Conservation (phyloP, 306 rosid genomes). For the Prunus padus region DNA sequence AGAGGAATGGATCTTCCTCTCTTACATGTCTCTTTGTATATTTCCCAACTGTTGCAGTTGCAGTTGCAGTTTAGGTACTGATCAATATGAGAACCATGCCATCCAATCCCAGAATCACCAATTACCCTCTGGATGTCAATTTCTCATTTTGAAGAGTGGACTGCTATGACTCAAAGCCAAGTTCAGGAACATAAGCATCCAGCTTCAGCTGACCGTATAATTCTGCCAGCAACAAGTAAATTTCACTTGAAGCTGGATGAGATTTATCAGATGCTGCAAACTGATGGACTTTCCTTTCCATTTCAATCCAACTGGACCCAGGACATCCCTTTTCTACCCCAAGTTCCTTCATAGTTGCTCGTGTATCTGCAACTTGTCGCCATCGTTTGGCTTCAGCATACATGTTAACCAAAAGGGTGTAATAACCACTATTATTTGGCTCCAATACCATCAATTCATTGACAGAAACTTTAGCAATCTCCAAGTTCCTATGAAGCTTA, state of each 20-base stretch:
- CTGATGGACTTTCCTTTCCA: constrained; percentile 42
- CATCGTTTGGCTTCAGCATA: constrained; percentile 61
- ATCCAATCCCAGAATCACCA: not conserved
- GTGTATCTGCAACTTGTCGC: constrained; percentile 57
- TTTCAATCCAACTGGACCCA: constrained; percentile 81
- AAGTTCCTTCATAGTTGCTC: constrained; percentile 58
- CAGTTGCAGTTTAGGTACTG: not conserved
- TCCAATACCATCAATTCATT: constrained; percentile 55
- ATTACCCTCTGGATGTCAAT: not conserved
- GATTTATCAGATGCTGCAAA: constrained; percentile 63
- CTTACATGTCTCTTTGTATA: not conserved
- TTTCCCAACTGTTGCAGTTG: not conserved
- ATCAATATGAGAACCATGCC: too few species aligned
- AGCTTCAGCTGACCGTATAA: constrained; percentile 61
- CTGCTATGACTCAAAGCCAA: not conserved
- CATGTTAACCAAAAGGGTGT: constrained; percentile 62
- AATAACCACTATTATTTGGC: constrained; percentile 64
- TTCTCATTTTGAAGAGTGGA: not conserved
- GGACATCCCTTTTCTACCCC: constrained; percentile 73
- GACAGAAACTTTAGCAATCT: constrained; percentile 52
- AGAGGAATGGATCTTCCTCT: not conserved
- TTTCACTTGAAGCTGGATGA: constrained; percentile 47
- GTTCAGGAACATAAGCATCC: constrained; percentile 43
- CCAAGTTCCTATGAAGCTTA: constrained; percentile 59
- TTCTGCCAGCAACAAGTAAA: constrained; percentile 44